Evolutionary conservation across 352 stramenopile genomes (phyloP), one percentile per base, ranked within the genome.

Genomic region (Pythium rhizo-oryzae): DNA sequence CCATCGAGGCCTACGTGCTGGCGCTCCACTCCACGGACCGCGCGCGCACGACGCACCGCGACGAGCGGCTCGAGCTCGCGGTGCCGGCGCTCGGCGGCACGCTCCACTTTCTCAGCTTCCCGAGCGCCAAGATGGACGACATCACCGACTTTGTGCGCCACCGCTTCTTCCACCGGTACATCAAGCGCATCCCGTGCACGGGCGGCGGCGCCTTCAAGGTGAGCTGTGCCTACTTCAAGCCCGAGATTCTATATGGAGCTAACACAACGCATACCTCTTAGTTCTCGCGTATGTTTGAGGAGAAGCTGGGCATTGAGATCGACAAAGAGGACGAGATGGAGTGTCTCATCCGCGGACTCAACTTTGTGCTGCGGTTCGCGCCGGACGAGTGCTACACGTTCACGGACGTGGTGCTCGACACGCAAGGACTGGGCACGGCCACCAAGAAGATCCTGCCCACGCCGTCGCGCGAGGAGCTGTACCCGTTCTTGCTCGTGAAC

Each of bases 401-500:
- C 80, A 91, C 93, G 65, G 74, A 93, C 64, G 83, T 91, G 19
- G 62, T 87, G 62, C 75, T 85, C 52, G 76, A 83, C 52, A 89
- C 82, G 12, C 75, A 84, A 11, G 82, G 82, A 7, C 70, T 90
- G 3, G 79, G 80, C n/a, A 67, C 74, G 47, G 83, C 76, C 2
- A 87, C 83, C 6, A 87, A 90, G 72, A 81, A 79, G 63, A 69
- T 91, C 47, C 67, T 91, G 16, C 81, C 89, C 15, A 92, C 81
- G 39, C 79, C 77, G 37, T 56, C 74, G 15, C 76, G 79, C 35
- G 59, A 74, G 44, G 70, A 80, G 39, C 59, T 93, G 60, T 99
- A 99, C 77, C 97, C 97, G 24, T 99, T 98, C 74, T 75, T 99
- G 54, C 80, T 99, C 11, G 97, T 99, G 16, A 99, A 98, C 53